Evolutionary conservation across 2,329 filamentous ascomycete genomes (phyloP).

Genomic region (Alternaria arbusti): DNA sequence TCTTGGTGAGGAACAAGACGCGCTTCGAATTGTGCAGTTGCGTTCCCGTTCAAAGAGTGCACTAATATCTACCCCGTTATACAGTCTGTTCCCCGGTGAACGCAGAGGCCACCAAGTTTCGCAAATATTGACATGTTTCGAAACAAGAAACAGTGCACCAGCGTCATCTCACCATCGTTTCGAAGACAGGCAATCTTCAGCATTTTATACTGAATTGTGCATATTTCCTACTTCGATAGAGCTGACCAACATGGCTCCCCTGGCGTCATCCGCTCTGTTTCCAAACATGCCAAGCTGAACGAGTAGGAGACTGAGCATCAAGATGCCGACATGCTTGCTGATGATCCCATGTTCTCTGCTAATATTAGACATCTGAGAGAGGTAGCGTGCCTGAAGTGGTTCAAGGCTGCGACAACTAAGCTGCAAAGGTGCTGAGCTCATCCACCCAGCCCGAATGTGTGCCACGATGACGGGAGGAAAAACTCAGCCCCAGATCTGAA

Average conservation of each 20-base stretch:
- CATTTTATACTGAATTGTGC: background rate
- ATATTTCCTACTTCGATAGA: background rate
- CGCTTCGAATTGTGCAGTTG: background rate
- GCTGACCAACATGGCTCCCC: slow-evolving; percentile 3
- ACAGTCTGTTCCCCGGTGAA: background rate
- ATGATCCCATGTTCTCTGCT: slow-evolving; percentile 14
- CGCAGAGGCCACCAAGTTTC: slow-evolving; percentile 1
- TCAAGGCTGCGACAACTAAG: slow-evolving; percentile 18
- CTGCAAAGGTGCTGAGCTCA: slow-evolving; percentile 17
- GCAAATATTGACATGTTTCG: slow-evolving; percentile 6
- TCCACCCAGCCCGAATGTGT: slow-evolving; percentile 13
- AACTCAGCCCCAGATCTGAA: slow-evolving; percentile 14
- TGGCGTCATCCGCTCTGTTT: background rate
- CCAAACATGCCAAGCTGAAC: background rate
- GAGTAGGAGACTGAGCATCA: background rate
- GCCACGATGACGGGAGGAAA: slow-evolving; percentile 16
- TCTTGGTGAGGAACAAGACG: background rate
- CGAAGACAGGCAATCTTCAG: background rate
- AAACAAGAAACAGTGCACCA: slow-evolving; percentile 10
- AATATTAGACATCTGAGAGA: slow-evolving; percentile 5
- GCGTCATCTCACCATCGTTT: slow-evolving; percentile 12
- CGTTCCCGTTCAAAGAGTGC: background rate
- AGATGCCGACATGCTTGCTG: slow-evolving; percentile 3
- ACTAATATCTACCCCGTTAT: background rate
- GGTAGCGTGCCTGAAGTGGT: slow-evolving; percentile 11